Conservation (phyloP, 148 eudicot genomes). For the Tetragonia tetragonoides region DNA sequence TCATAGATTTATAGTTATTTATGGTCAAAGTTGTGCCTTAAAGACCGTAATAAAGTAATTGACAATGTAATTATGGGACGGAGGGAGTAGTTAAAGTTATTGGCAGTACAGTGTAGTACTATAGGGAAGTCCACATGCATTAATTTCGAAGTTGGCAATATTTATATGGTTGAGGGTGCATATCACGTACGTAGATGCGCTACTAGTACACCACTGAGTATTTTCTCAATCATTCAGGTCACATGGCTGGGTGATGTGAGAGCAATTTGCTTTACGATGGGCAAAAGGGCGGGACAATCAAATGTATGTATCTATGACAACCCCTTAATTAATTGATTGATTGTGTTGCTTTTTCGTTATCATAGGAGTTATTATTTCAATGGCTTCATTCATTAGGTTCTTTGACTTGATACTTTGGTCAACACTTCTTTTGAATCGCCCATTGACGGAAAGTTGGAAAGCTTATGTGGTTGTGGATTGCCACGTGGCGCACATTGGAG, state of each 20-base stretch:
- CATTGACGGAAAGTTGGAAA: background rate
- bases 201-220: background rate
- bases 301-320: too few species aligned
- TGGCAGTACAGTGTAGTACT: background rate
- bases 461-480: too few species aligned
- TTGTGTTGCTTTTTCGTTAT: background rate
- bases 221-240: constrained; percentile 10
- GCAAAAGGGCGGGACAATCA: background rate
- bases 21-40: too few species aligned
- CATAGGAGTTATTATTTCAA: background rate
- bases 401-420: constrained; percentile 11
- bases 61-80: too few species aligned
- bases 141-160: background rate
- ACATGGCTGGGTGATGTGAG: background rate
- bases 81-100: background rate
- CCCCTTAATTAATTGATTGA: background rate
- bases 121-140: background rate
- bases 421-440: background rate
- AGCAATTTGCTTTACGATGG: background rate
- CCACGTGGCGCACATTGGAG: too few species aligned
- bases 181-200: background rate
- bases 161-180: background rate
- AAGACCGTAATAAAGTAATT: too few species aligned
- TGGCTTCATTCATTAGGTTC: constrained; percentile 2
- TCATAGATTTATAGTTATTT: too few species aligned